Base-by-base conservation (phyloP, 495 filamentous ascomycete species). In the Trichoderma reesei region DNA sequence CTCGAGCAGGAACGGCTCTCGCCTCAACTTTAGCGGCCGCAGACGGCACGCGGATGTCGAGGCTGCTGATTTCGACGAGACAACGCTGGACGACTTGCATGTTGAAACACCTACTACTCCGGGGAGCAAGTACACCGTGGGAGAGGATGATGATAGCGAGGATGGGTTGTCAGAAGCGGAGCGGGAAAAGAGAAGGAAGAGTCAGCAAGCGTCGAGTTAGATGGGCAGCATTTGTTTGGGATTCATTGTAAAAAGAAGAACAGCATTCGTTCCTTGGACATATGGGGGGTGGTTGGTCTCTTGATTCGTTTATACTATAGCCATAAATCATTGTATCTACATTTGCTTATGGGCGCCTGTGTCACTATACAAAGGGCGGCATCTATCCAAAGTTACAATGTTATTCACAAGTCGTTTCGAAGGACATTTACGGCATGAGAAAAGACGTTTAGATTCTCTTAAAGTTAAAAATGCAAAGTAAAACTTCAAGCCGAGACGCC, bases 61-160 rank as follows among this genome's bases (percentile, higher is more conserved):
- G 74, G 88, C 89, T 16, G 88, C 79, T 13, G 91, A 93, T 71
- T 98, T 94, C 76, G 92, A 98, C 68, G 94, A 97, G 75, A 83
- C 82, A 48, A 90, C 96, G 72, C 70, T 97, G 41, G 90, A 96
- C 71, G 85, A 92, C 66, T 72, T 95, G 56, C 83, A 88, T 64
- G 72, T 83, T 31, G 67, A 65, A 18, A 82, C 76, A 36, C 80
- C 79, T 16, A 73, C 65, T 67, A 65, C 18, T 71, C 72, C 60
- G 65, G 68, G 10, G 68, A 73, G 33, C 75, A 63, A 73, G 48
- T 88, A 87, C 68, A 85, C 81, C 68, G 74, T 88, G 14, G 88
- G 85, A 36, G 81, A 73, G 20, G 81, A 60, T 10, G 87, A 84
- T 66, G 80, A 80, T 67, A 84, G 85, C 42, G 81, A 76, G 16